Conservation (phyloP, 1,139 yeast genomes). For the Blastobotrys serpentis region DNA sequence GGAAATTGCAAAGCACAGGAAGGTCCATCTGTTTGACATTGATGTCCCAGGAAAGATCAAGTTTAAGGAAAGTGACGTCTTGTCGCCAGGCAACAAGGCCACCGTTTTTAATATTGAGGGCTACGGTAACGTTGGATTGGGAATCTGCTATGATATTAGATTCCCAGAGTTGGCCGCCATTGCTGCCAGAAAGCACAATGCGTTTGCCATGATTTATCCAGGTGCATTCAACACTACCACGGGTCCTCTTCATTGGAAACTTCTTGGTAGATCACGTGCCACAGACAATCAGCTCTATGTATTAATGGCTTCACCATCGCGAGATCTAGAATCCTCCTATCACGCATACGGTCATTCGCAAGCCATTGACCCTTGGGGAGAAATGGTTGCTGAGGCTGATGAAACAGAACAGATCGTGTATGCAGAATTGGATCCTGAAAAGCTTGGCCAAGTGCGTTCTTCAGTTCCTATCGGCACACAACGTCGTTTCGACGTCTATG, state of each 20-base stretch:
- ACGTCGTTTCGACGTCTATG: constrained; percentile 82
- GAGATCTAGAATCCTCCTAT: constrained; percentile 68
- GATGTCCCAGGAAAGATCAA: constrained; percentile 87
- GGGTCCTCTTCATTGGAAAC: constrained; percentile 93
- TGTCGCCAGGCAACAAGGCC: constrained; percentile 76
- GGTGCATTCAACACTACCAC: constrained; percentile 96
- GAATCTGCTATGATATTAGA: constrained; percentile 89
- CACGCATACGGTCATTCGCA: constrained; percentile 93
- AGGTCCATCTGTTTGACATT: constrained; percentile 85
- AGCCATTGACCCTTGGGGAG: constrained; percentile 85
- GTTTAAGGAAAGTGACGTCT: constrained; percentile 74
- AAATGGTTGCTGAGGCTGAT: constrained; percentile 76
- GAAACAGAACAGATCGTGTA: constrained; percentile 78
- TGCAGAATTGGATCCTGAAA: constrained; percentile 71
- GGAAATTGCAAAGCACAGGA: constrained; percentile 81
- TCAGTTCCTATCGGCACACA: constrained; percentile 78
- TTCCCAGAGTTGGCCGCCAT: constrained; percentile 87
- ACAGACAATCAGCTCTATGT: constrained; percentile 86
- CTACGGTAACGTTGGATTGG: constrained; percentile 79
- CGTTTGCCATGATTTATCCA: constrained; percentile 90
- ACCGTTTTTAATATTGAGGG: constrained; percentile 70
- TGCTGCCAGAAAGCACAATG: constrained; percentile 63
- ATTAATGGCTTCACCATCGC: constrained; percentile 82
- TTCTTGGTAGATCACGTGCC: constrained; percentile 82
- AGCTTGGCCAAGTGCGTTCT: constrained; percentile 58